phyloP scores from a whole-genome alignment of 495 filamentous ascomycete species.

The Xylaria sp. region DNA sequence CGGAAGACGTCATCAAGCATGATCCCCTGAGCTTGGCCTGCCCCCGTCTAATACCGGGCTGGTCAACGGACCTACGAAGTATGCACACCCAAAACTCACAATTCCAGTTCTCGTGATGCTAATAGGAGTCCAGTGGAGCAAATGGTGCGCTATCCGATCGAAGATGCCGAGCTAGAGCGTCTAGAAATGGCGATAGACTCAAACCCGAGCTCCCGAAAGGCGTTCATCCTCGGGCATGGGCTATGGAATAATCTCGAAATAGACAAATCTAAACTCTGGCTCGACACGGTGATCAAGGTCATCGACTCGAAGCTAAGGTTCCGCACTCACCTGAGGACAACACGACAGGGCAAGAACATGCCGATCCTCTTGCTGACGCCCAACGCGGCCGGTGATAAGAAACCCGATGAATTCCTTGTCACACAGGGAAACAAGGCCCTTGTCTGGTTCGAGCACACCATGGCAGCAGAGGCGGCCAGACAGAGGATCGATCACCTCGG shows the following conservation, averaged over 20 bases:
- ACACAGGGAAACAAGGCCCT: conserved; percentile 61
- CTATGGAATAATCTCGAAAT: conserved; percentile 61
- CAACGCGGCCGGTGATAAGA: conserved; percentile 60
- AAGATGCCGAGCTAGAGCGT: conserved; percentile 51
- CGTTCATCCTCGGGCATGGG: conserved; percentile 59
- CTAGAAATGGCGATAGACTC: conserved; percentile 45
- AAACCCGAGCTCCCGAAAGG: conserved; percentile 49
- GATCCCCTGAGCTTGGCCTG: conserved; percentile 55
- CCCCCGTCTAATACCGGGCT: conserved; percentile 48
- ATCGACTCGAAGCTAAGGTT: conserved; percentile 38
- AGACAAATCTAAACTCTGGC: conserved; percentile 52
- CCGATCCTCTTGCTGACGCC: conserved; percentile 58
- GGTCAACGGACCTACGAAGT: conserved; percentile 47
- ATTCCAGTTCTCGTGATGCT: conserved; percentile 21
- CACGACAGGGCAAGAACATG: conserved; percentile 34
- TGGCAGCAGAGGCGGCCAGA: conserved; percentile 46
- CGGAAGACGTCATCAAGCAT: conserved; percentile 54
- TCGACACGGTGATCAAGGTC: conserved; percentile 48
- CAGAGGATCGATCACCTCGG: conserved; percentile 58
- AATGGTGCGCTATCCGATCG: conserved; percentile 56
- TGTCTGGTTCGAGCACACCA: conserved; percentile 55
- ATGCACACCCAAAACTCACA: not conserved
- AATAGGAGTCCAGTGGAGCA: conserved; percentile 50
- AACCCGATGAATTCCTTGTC: conserved; percentile 59
- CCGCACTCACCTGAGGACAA: conserved; percentile 30